A percentile compares a stretch with the other conserved stretches of the same genome.
Conservation (phyloP, 768 basidiomycete genomes). For the Pisolithus marmoratus region DNA sequence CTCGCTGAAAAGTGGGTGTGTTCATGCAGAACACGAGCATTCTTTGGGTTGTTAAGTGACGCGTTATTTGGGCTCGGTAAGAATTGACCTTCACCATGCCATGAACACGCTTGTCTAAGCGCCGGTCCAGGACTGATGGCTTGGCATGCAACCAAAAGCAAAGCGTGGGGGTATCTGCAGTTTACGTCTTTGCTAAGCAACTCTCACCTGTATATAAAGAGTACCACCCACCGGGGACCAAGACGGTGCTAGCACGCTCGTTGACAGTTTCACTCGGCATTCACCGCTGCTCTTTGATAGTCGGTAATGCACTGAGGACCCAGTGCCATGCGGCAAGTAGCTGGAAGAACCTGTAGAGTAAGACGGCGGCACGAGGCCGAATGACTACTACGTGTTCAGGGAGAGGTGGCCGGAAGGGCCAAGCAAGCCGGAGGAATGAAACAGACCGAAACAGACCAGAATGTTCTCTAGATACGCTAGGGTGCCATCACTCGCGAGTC, state of each 20-base stretch:
- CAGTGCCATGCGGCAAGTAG: constrained; percentile 93
- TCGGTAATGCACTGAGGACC: constrained; percentile 75
- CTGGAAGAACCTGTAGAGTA: constrained; percentile 66
- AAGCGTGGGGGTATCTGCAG: constrained; percentile 71
- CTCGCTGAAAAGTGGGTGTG: constrained; percentile 10
- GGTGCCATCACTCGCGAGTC: constrained; percentile 38
- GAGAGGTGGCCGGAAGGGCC: constrained; percentile 45
- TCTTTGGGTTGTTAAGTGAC: constrained; percentile 33
- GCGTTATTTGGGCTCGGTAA: neutral
- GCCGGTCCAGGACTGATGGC: constrained; percentile 49
- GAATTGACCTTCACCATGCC: constrained; percentile 74
- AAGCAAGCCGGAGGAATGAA: constrained; percentile 41
- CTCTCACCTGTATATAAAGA: neutral
- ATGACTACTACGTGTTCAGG: constrained; percentile 52
- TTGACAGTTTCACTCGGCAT: constrained; percentile 61
- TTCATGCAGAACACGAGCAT: constrained; percentile 51
- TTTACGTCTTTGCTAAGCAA: neutral
- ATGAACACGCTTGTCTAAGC: constrained; percentile 79
- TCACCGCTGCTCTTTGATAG: constrained; percentile 66
- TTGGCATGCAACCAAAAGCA: constrained; percentile 90
- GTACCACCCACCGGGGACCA: constrained; percentile 46
- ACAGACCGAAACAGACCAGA: constrained; percentile 18
- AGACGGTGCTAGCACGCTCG: constrained; percentile 47
- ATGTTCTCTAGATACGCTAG: neutral
- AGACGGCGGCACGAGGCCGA: constrained; percentile 51